These are phyloP conservation scores for Citrus cavaleriei DNA, from an alignment of 345 rosid species.

Conservation along the genomic window DNA sequence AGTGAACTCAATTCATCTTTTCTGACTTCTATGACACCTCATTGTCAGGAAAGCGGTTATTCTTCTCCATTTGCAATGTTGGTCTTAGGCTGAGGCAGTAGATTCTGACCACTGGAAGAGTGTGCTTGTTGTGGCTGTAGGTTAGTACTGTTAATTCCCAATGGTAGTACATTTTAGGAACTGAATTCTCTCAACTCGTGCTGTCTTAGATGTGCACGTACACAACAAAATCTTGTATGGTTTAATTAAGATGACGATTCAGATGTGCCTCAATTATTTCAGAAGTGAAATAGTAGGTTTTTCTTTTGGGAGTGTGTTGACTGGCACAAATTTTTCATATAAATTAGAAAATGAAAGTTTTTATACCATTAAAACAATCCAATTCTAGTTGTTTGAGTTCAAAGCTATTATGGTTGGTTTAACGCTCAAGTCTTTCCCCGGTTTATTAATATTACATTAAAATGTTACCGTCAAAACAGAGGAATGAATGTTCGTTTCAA, in stretches of 20 bases:
- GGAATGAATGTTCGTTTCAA: too few relatives aligned
- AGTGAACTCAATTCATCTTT: not conserved
- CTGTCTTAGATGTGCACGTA: not conserved
- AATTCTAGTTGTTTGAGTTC: not conserved
- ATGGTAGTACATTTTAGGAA: not conserved
- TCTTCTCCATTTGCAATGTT: not conserved
- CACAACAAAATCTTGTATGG: not conserved
- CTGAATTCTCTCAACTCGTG: not conserved
- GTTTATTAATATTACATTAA: too few relatives aligned
- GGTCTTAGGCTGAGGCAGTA: not conserved
- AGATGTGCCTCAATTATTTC: not conserved
- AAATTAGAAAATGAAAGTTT: not conserved
- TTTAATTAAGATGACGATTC: not conserved
- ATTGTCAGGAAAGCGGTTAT: not conserved
- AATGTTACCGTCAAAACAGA: too few relatives aligned
- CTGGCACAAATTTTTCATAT: not conserved
- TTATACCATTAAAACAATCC: not conserved
- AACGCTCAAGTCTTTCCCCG: too few relatives aligned
- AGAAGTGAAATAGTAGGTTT: not conserved
- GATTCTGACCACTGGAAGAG: not conserved
- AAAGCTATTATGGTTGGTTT: not conserved
- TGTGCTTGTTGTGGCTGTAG: not conserved
- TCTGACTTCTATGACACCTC: not conserved
- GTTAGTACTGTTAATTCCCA: not conserved
- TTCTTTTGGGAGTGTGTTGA: not conserved